A percentile compares a stretch with the other conserved stretches of the same genome.
These are phyloP conservation scores for apple (Malus domestica) DNA, from an alignment of 306 rosid genomes.

Conservation along the genomic window DNA sequence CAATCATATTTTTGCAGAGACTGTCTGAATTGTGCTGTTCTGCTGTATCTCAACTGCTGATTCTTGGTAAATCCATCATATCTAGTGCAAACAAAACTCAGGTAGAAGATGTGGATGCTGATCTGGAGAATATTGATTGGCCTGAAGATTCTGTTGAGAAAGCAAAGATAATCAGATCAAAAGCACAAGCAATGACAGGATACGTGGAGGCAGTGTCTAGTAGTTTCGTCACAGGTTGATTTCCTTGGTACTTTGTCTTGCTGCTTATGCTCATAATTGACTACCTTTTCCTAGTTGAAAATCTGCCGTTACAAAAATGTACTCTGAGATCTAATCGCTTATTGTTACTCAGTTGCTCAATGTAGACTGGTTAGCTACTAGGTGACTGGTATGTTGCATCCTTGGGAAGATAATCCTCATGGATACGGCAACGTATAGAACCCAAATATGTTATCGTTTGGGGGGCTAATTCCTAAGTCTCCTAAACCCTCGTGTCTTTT, in stretches of 20 bases:
- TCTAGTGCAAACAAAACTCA: conserved; percentile 58
- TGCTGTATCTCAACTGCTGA: conserved; percentile 76
- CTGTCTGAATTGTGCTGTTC: conserved; percentile 91
- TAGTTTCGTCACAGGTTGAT: conserved; percentile 80
- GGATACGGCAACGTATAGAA: background rate
- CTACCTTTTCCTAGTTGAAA: background rate
- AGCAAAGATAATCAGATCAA: conserved; percentile 76
- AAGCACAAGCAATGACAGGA: conserved; percentile 67
- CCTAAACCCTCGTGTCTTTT: background rate
- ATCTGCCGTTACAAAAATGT: background rate
- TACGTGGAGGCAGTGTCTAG: conserved; percentile 79
- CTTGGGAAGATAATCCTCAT: background rate
- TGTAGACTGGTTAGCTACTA: background rate
- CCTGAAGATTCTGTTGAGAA: conserved; percentile 84
- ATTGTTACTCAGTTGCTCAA: background rate
- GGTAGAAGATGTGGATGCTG: conserved; percentile 40
- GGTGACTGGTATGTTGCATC: background rate
- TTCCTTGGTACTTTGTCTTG: background rate
- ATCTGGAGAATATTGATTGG: conserved; percentile 57
- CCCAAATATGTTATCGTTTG: background rate
- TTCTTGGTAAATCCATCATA: conserved; percentile 71
- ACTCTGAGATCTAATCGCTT: background rate
- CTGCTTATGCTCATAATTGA: background rate
- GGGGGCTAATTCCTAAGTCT: background rate
- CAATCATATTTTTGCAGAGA: conserved; percentile 53